A percentile compares a stretch with the other conserved stretches of the same genome.
Conservation (phyloP, 768 basidiomycete species). For the Lactarius tabidus region DNA sequence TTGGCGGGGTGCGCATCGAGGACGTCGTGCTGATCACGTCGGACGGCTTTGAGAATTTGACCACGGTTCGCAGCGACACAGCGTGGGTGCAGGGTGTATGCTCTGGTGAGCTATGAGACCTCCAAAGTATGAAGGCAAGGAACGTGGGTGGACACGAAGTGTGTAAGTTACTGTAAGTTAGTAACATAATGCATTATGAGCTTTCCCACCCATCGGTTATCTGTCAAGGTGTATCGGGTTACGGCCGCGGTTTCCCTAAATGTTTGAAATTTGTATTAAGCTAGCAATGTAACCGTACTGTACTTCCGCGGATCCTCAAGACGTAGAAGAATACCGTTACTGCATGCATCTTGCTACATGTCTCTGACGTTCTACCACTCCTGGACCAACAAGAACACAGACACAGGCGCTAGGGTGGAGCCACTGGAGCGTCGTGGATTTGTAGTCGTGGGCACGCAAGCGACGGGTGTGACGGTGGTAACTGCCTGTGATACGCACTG, state of each 20-base stretch:
- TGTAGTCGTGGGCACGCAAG: neutral
- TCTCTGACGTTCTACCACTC: neutral
- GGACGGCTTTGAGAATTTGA: slow-evolving; percentile 77
- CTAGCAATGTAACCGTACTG: neutral
- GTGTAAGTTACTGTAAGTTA: too few species aligned
- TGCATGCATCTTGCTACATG: too few species aligned
- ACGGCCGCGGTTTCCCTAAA: neutral
- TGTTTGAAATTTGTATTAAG: neutral
- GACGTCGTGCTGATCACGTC: slow-evolving; percentile 81
- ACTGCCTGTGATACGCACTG: neutral
- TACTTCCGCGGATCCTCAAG: neutral
- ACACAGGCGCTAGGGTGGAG: neutral
- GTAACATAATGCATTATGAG: neutral
- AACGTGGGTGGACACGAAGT: neutral
- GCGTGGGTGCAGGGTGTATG: slow-evolving; percentile 81
- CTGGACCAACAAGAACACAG: neutral
- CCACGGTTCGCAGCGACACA: slow-evolving; percentile 77
- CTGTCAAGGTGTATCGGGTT: neutral
- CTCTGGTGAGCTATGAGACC: slow-evolving; percentile 48
- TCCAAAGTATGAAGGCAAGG: neutral
- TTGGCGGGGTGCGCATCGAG: slow-evolving; percentile 93
- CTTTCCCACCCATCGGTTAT: neutral
- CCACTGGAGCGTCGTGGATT: neutral
- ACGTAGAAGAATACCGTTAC: too few species aligned
- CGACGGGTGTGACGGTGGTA: neutral